Evolutionary conservation across 306 rosid species (phyloP).

Genomic region (Prunus armeniaca): DNA sequence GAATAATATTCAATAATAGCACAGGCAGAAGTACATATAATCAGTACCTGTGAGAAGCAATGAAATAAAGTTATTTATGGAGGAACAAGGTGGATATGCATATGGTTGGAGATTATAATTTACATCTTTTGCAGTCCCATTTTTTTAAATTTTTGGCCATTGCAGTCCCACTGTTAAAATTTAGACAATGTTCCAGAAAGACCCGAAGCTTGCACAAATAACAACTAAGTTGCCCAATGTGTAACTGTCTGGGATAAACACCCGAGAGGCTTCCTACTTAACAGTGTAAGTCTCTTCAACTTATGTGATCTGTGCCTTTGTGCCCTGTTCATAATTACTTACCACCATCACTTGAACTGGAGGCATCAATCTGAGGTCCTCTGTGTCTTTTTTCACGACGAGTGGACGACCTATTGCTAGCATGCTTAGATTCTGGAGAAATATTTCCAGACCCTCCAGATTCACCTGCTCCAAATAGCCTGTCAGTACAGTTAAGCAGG

Average conservation of each 20-base stretch:
- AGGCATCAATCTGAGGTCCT: slow-evolving; percentile 30
- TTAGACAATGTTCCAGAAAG: too few species aligned
- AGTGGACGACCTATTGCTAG: slow-evolving; percentile 30
- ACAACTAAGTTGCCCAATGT: neutral
- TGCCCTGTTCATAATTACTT: slow-evolving; percentile 19
- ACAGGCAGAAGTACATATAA: neutral
- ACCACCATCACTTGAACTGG: slow-evolving; percentile 40
- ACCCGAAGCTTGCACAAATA: too few species aligned
- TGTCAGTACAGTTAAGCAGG: slow-evolving; percentile 53
- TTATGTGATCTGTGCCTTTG: slow-evolving; percentile 2
- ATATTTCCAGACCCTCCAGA: slow-evolving; percentile 20
- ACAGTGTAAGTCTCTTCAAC: neutral
- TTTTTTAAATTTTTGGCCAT: neutral
- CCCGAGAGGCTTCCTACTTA: neutral
- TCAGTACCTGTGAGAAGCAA: neutral
- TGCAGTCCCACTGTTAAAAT: neutral
- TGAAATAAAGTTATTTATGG: neutral
- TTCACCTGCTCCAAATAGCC: slow-evolving; percentile 48
- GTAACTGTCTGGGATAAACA: neutral
- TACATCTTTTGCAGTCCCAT: neutral
- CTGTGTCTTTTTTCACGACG: slow-evolving; percentile 27
- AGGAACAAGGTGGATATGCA: neutral
- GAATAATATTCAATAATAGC: slow-evolving; percentile 4
- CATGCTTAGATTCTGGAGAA: slow-evolving; percentile 28
- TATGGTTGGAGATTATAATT: neutral